These are phyloP conservation scores for Cyclospora cayetanensis DNA, from an alignment of 169 alveolate genomes.

Conservation along the genomic window DNA sequence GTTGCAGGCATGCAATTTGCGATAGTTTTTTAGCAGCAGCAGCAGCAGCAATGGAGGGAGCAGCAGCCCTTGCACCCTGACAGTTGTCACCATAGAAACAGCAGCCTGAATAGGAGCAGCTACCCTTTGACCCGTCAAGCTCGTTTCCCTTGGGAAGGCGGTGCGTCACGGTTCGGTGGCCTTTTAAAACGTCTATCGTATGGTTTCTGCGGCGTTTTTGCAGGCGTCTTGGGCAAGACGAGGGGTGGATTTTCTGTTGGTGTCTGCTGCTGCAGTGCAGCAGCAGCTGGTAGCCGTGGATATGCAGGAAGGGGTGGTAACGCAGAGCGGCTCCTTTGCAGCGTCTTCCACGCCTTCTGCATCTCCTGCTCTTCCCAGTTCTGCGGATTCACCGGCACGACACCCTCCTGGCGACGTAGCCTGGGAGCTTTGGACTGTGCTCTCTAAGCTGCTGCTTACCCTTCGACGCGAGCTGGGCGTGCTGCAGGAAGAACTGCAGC, in stretches of 20 bases:
- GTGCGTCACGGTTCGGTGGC: no score
- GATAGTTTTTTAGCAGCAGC: no score
- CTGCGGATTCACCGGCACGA: neutral
- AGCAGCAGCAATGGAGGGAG: neutral
- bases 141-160: no score
- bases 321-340: neutral
- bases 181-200: neutral
- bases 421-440: neutral
- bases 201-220: neutral
- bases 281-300: neutral
- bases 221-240: conserved; percentile 3
- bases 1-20: no score
- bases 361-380: neutral
- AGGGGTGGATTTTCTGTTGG: neutral
- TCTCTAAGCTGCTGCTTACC: neutral
- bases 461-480: neutral
- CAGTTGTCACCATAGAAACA: neutral
- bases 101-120: neutral
- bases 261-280: conserved; percentile 13
- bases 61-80: no score
- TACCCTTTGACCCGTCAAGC: neutral
- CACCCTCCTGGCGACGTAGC: neutral
- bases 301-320: conserved; percentile 2
- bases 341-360: neutral
- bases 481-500: conserved; percentile 41